Evolutionary conservation across 768 basidiomycete species (phyloP), one percentile per base, ranked within the genome.

Genomic region (Mycena chlorophos): DNA sequence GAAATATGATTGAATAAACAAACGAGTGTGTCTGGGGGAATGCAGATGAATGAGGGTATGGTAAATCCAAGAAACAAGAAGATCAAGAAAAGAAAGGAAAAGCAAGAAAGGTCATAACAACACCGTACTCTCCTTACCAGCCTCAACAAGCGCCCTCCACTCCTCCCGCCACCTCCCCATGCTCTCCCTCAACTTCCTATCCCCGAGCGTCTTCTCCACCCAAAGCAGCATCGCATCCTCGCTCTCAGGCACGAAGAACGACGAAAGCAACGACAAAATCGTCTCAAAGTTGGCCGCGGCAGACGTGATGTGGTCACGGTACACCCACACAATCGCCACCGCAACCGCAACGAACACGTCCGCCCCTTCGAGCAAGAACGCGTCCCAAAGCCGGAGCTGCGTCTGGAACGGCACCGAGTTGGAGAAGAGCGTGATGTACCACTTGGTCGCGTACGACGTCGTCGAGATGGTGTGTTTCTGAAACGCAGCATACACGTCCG

Each of bases 401-500:
- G 89, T 93, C 71, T 95, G 91, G 70, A 96, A 98, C 22, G 96
- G 94, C 39, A 99, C 88, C 0, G 91, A 91, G 67, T 96, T 97
- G 48, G 94, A 86, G 66, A 98, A 99, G 14, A 98, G 77, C 2
- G 97, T 98, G 71, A 99, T 98, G 69, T 98, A 99, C 97, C 97
- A 98, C 71, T 98, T 98, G 2, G 96, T 98, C 25, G 94, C 94
- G 73, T 96, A 99, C 19, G 92, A 85, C 26, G 94, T 95, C 13
- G 93, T 94, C 6, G 90, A 90, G 55, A 99, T 89, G 82, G 84
- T 88, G 64, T 98, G 88, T 64, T 83, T 87, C 74, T 86, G 83
- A 73, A 98, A 94, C 19, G 91, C 86, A 19, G 76, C 78, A 64
- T 89, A 95, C 25, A 98, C 92, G 25, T 83, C 86, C 0, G 97